Conservation (phyloP, 345 rosid genomes). For the Lumnitzera racemosa region DNA sequence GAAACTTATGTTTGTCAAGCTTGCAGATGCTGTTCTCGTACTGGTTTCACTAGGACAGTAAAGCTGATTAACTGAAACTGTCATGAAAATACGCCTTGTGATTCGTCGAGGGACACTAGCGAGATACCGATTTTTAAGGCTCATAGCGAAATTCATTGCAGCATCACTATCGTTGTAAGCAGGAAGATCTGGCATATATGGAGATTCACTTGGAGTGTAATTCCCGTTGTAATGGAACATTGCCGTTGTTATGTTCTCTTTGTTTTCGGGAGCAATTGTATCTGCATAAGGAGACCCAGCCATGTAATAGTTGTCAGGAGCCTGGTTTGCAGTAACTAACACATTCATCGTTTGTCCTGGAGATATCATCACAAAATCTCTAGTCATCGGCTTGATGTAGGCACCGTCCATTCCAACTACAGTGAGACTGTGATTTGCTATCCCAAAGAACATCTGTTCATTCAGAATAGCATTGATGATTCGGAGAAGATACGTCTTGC, state of each 20-base stretch:
- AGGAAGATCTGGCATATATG: slow-evolving; percentile 23
- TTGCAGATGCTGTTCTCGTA: slow-evolving; percentile 10
- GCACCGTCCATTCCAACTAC: slow-evolving; percentile 27
- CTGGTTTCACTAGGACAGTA: slow-evolving; percentile 13
- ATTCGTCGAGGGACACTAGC: slow-evolving; percentile 20
- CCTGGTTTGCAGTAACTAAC: slow-evolving; percentile 27
- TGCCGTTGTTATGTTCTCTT: slow-evolving; percentile 22
- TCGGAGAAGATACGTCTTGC: slow-evolving; percentile 28
- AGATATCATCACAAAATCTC: slow-evolving; percentile 23
- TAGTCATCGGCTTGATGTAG: slow-evolving; percentile 11
- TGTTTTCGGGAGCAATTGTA: slow-evolving; percentile 6
- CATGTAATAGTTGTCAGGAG: slow-evolving; percentile 23
- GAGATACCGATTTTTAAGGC: slow-evolving; percentile 14
- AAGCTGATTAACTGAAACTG: slow-evolving; percentile 17
- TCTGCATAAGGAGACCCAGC: slow-evolving; percentile 23
- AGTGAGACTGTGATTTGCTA: slow-evolving; percentile 24
- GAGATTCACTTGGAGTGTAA: slow-evolving; percentile 11
- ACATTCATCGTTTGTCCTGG: slow-evolving; percentile 46
- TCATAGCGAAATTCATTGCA: slow-evolving; percentile 9
- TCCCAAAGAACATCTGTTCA: slow-evolving; percentile 25
- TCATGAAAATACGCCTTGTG: slow-evolving; percentile 10
- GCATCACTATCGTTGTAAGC: slow-evolving; percentile 9
- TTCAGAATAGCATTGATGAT: slow-evolving; percentile 22
- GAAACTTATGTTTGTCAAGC: slow-evolving; percentile 44
- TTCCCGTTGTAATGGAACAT: slow-evolving; percentile 27